phyloP scores from a whole-genome alignment of 2,329 filamentous ascomycete species.

The Triangularia verruculosa region DNA sequence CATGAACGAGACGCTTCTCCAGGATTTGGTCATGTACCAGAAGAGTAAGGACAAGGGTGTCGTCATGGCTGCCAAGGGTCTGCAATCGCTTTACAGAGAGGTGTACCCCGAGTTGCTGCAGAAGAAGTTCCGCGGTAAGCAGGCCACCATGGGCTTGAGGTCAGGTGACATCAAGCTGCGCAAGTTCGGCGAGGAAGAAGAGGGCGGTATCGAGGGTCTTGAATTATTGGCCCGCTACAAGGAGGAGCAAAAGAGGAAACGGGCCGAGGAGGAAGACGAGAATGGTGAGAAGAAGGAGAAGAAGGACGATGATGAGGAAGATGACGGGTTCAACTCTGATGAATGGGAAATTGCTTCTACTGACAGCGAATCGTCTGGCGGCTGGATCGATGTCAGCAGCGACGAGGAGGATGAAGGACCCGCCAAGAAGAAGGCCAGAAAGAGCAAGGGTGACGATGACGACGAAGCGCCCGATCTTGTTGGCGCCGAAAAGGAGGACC shows the following conservation, averaged over 20 bases:
- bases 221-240: slow-evolving; percentile 93
- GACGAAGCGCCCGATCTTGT: slow-evolving; percentile 30
- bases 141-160: slow-evolving; percentile 76
- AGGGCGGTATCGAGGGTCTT: slow-evolving; percentile 83
- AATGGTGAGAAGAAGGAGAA: slow-evolving; percentile 60
- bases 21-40: slow-evolving; percentile 92
- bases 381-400: slow-evolving; percentile 91
- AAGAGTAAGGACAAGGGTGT: slow-evolving; percentile 98
- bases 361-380: slow-evolving; percentile 69
- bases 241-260: slow-evolving; percentile 77
- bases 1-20: slow-evolving; percentile 92
- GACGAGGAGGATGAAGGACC: slow-evolving; percentile 74
- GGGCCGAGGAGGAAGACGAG: slow-evolving; percentile 60
- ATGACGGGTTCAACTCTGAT: slow-evolving; percentile 53
- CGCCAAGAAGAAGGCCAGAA: slow-evolving; percentile 61
- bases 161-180: slow-evolving; percentile 71
- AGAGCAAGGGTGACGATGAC: slow-evolving; percentile 11
- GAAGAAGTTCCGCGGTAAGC: slow-evolving; percentile 87
- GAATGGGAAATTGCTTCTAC: slow-evolving; percentile 62
- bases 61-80: slow-evolving; percentile 96
- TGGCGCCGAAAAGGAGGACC: slow-evolving; percentile 42
- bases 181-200: slow-evolving; percentile 78
- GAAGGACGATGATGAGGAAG: slow-evolving; percentile 59
- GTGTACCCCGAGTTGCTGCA: slow-evolving; percentile 84
- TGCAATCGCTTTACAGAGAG: slow-evolving; percentile 87